These are phyloP conservation scores for Saccharomyces mikatae DNA, from an alignment of 805 yeast species.

Conservation along the genomic window DNA sequence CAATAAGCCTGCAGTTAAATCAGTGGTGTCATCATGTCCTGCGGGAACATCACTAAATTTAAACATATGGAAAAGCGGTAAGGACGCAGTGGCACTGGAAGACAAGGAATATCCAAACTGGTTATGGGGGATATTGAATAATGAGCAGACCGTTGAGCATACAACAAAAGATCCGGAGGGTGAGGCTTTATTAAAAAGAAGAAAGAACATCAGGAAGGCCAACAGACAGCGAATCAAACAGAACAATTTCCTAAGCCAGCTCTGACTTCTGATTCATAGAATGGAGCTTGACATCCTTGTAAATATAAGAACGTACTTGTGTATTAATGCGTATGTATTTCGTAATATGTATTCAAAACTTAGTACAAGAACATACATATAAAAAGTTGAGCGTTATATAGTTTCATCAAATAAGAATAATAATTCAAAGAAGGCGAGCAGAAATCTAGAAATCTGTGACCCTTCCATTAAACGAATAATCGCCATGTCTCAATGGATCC, in stretches of 20 bases:
- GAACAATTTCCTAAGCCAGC: conserved; percentile 51
- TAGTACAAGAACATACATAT: neutral
- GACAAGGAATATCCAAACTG: conserved; percentile 90
- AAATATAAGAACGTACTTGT: neutral
- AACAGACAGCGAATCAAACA: conserved; percentile 67
- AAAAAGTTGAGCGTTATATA: neutral
- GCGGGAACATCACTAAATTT: conserved; percentile 69
- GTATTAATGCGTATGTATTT: neutral
- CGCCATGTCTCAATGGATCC: conserved; percentile 86
- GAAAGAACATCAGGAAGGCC: conserved; percentile 58
- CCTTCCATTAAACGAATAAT: conserved; percentile 92
- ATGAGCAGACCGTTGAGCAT: conserved; percentile 9
- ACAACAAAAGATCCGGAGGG: conserved; percentile 17
- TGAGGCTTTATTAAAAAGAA: conserved; percentile 61
- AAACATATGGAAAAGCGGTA: conserved; percentile 69
- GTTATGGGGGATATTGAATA: conserved; percentile 83
- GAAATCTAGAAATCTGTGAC: conserved; percentile 75
- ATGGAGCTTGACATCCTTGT: neutral
- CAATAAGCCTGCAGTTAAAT: neutral
- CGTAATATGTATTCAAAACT: neutral
- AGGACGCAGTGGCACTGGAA: conserved; percentile 79
- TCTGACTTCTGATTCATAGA: neutral
- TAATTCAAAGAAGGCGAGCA: neutral
- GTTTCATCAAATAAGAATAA: neutral
- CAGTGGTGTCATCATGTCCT: conserved; percentile 42